Conservation (phyloP, 2,329 filamentous ascomycete genomes). For the Phoma sp. region DNA sequence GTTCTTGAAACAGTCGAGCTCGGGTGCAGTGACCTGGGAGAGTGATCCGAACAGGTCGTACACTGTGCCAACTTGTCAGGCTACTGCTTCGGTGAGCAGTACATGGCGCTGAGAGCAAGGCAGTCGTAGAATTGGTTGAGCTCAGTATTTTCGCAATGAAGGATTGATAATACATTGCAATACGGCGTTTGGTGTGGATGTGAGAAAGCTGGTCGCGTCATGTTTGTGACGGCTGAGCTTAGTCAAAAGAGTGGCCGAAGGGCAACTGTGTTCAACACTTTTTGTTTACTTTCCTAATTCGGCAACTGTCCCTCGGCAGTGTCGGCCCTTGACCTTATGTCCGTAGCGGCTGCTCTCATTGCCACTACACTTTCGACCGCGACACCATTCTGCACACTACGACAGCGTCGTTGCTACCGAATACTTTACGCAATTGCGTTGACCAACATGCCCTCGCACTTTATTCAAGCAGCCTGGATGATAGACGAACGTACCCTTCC, state of each 20-base stretch:
- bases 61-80: conserved; percentile 39
- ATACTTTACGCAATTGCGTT: too few relatives aligned
- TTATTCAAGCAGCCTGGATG: too few relatives aligned
- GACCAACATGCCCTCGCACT: too few relatives aligned
- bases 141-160: too few relatives aligned
- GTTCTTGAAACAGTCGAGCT: conserved; percentile 57
- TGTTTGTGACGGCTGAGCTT: background rate
- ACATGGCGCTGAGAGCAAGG: conserved; percentile 28
- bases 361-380: too few relatives aligned
- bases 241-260: conserved; percentile 14
- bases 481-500: too few relatives aligned
- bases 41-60: conserved; percentile 54
- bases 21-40: conserved; percentile 57
- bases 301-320: background rate
- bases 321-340: too few relatives aligned
- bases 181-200: background rate
- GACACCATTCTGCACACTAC: too few relatives aligned
- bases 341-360: too few relatives aligned
- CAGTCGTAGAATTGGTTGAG: background rate
- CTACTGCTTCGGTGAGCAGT: conserved; percentile 32
- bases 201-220: background rate
- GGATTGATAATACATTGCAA: background rate
- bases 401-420: too few relatives aligned
- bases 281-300: background rate
- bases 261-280: conserved; percentile 12